A percentile compares a stretch with the other conserved stretches of the same genome.
These are phyloP conservation scores for Geotrichum aggregatum DNA, from an alignment of 1,139 yeast genomes.

Conservation along the genomic window DNA sequence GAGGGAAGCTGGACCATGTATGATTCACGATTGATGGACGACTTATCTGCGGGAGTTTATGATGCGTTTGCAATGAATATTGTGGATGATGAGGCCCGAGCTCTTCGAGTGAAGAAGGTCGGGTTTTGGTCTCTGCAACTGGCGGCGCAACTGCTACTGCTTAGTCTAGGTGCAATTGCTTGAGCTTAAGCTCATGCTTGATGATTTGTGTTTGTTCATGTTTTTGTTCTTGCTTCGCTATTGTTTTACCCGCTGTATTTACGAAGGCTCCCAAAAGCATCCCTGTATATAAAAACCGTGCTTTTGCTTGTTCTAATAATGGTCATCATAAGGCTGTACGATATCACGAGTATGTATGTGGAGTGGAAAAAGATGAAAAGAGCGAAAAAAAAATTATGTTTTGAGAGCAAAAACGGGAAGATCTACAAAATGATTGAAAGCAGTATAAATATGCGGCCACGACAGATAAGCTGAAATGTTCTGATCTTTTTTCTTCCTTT, in stretches of 20 bases:
- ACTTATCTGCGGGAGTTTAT: constrained; percentile 81
- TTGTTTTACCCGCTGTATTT: neutral
- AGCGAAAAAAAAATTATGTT: no score
- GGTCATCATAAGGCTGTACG: no score
- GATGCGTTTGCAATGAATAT: constrained; percentile 87
- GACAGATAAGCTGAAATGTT: neutral
- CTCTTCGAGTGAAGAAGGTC: constrained; percentile 69
- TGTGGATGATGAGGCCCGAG: constrained; percentile 75
- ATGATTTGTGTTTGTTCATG: neutral
- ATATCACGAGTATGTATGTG: no score
- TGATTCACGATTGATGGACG: constrained; percentile 88
- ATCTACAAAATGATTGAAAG: no score
- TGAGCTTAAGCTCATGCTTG: constrained; percentile 21
- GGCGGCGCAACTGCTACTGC: constrained; percentile 70
- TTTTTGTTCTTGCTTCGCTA: neutral
- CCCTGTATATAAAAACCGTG: no score
- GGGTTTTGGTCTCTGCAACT: constrained; percentile 93
- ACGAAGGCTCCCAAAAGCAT: no score
- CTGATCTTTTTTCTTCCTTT: neutral
- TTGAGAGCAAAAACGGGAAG: no score
- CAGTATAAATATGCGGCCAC: neutral
- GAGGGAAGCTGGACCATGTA: constrained; percentile 96
- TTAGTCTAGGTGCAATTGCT: constrained; percentile 69
- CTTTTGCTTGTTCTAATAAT: no score
- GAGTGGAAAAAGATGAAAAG: no score